Base-by-base conservation (phyloP, 169 alveolate genomes). In the Theileria sp. region DNA sequence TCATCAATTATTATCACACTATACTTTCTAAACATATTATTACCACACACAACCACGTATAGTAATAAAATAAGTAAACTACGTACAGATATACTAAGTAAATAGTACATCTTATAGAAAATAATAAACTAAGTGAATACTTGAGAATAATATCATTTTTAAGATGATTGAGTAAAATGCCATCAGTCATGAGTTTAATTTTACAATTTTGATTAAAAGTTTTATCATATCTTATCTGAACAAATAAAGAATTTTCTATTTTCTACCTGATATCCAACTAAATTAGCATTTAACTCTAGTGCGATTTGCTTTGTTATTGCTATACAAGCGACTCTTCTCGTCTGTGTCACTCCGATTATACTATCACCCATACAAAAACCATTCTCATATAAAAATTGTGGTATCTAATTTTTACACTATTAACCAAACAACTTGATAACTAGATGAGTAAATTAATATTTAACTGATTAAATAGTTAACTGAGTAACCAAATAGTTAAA, bases 171-270 rank as follows among this genome's bases (percentile, higher is more conserved):
- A 98, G 91, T 68, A 98, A 89, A 26, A 98, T 97, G 44, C 99
- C 99, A 89, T 98, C 99, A 26, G 99, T 98, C 98, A 98, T 98
- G 88, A 98, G 97, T 93, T 96, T 96, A 19, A 97, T 95, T 71
- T 88, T 80, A 64, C 96, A 92, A 28, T 86, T 88, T 80, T 62
- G 86, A 72, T 88, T 93, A 81, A 73, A 86, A 54, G 80, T 87
- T 81, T 32, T 90, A 65, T 72, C 95, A 69, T 74, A 83, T 44
- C 89, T 77, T 44, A 64, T 64, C 80, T 74, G n/a, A 13, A 21
- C 17, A 0, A 21, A 28, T 44, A 1, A 58, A 7, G 95, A 78
- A 93, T 93, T 86, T 97, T 91, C 38, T 94, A 4, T 36, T 93
- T 5, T 92, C 93, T 90, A 88, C 95, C 93, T 68, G 93, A 62